Conservation (phyloP, 1,284 basidiomycete species). For the Cystodermella granulosa region DNA sequence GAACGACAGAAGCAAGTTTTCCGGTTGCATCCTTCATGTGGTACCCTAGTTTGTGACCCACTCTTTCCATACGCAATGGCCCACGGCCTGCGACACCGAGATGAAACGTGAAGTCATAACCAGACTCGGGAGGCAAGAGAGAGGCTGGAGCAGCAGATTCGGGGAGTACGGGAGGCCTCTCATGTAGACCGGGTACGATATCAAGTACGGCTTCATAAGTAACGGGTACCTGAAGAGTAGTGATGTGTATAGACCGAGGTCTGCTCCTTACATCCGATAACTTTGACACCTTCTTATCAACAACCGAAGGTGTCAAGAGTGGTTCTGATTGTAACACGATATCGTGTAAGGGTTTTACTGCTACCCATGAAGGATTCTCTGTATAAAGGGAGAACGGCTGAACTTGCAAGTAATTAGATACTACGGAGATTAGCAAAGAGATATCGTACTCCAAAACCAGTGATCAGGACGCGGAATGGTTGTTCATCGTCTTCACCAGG, state of each 20-base stretch:
- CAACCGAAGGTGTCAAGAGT: constrained; percentile 24
- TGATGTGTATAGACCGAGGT: constrained; percentile 51
- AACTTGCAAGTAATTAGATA: constrained; percentile 11
- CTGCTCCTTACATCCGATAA: constrained; percentile 6
- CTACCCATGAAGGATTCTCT: constrained; percentile 60
- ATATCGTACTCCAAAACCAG: constrained; percentile 14
- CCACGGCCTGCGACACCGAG: constrained; percentile 66
- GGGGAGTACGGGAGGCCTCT: constrained; percentile 57
- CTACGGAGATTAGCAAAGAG: constrained; percentile 5
- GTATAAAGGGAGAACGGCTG: constrained; percentile 53
- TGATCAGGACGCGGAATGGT: constrained; percentile 1
- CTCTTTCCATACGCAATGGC: constrained; percentile 58
- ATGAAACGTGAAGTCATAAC: constrained; percentile 73
- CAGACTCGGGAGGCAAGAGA: constrained; percentile 47
- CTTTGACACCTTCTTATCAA: constrained; percentile 10
- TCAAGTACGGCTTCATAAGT: constrained; percentile 59
- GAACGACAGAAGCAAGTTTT: constrained; percentile 53
- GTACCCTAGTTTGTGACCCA: constrained; percentile 68
- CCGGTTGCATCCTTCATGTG: constrained; percentile 64
- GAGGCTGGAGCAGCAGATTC: constrained; percentile 26
- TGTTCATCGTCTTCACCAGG: background rate
- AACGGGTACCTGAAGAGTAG: constrained; percentile 57
- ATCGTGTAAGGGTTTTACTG: constrained; percentile 54
- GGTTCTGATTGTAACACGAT: constrained; percentile 42
- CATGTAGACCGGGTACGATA: constrained; percentile 56